Conservation (phyloP, 768 basidiomycete genomes). For the Kwoniella sp. region DNA sequence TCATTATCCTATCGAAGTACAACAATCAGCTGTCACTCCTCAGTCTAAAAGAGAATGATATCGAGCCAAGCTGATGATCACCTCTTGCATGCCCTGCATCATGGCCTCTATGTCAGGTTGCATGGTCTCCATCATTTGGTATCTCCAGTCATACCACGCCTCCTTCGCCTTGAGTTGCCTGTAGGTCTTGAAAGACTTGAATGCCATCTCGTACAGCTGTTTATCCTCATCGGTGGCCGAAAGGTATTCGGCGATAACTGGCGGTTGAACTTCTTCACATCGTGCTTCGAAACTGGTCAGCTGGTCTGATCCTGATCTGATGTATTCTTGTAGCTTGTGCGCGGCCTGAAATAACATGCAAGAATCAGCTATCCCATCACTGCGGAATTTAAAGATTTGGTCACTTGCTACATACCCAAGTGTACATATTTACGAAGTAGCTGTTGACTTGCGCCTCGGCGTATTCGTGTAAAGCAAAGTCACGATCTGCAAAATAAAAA, state of each 20-base stretch:
- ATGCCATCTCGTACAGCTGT: constrained; percentile 54
- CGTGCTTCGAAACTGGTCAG: constrained; percentile 18
- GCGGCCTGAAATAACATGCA: constrained; percentile 39
- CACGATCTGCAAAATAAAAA: constrained; percentile 31
- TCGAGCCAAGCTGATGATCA: constrained; percentile 21
- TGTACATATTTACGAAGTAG: constrained; percentile 53
- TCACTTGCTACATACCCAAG: constrained; percentile 43
- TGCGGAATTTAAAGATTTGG: not conserved
- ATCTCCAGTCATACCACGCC: constrained; percentile 56
- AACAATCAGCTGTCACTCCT: no score
- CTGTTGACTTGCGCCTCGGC: constrained; percentile 45
- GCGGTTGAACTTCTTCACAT: constrained; percentile 34
- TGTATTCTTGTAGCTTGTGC: constrained; percentile 50
- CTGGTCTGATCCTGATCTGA: constrained; percentile 32
- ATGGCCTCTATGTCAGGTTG: constrained; percentile 41
- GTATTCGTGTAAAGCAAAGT: constrained; percentile 50
- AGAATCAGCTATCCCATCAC: not conserved
- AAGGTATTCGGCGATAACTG: constrained; percentile 56
- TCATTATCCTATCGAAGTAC: constrained; percentile 39
- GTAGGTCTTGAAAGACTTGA: constrained; percentile 51
- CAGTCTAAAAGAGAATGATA: not conserved
- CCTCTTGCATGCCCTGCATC: constrained; percentile 44
- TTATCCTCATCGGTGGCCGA: constrained; percentile 54
- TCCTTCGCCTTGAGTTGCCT: constrained; percentile 52
- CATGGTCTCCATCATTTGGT: constrained; percentile 43